Base-by-base conservation (phyloP, 2,329 filamentous ascomycete genomes). In the Arthrobotrys entomopaga region DNA sequence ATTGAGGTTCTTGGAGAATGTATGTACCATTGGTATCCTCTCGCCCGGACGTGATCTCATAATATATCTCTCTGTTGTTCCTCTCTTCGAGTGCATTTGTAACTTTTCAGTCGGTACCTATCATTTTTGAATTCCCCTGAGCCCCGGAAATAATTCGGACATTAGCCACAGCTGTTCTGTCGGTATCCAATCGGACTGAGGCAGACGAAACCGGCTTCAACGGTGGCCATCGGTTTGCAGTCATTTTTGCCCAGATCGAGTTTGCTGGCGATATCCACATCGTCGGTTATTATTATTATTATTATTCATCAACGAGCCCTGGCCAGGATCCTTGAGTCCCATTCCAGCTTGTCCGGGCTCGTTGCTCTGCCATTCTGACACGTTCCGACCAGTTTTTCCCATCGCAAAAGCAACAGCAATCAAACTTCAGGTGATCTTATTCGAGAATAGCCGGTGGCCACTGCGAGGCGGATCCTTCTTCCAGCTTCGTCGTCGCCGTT, bases 221-320 rank as follows among this genome's bases (percentile, higher is more conserved):
- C 34, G 61, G 61, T 66, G 61, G 61, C 60, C 61, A 65, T 71
- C 53, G 53, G 63, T 67, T 54, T 20, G 58, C 53, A 66, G 42
- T 42, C 24, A 11, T 20, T 15, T 46, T 19, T 19, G 42, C 16
- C 42, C 6, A 46, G 13, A n/a, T 40, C 49, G 26, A 26, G 60
- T 72, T 70, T 61, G 69, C 56, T 73, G 69, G 69, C 69, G 69
- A 73, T 66, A 65, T 65, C 69, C 69, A 34, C 29, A 34, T 34
- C 29, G 29, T 34, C 29, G 29, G 29, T 34, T 34, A 34, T 34
- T 34, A 73, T 65, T 66, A 73, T n/a, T 40, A 6, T 43, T 54
- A 73, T 65, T 66, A 73, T 61, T 73, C 61, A 73, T 65, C 61
- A 53, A 6, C 42, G 13, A 15, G 42, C 15, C 57, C 22, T 34